Base-by-base conservation (phyloP, 768 basidiomycete genomes). In the Lactarius quietus region DNA sequence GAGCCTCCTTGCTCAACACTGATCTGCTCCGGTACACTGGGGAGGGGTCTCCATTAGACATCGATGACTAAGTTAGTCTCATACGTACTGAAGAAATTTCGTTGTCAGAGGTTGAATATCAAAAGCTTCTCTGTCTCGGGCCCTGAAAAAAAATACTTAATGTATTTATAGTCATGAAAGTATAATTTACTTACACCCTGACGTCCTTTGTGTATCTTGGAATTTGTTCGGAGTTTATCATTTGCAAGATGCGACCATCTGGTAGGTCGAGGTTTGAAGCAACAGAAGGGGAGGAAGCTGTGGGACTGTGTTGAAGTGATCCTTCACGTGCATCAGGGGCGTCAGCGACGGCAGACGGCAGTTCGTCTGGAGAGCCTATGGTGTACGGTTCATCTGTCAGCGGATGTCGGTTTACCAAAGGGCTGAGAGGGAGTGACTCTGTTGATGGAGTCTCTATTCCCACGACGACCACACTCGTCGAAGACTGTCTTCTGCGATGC, bases 371-470 rank as follows among this genome's bases (percentile, higher is more conserved):
- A 15, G 56, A 15, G 35, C 26, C 23, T 15, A 38, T 57, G n/a
- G 23, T 14, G 33, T 57, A 36, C n/a, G 45, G 43, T 38, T 61
- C 45, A 2, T 61, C 59, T 33, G 59, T 41, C 15, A 57, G 12
- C 20, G 23, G 64, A 14, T 17, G 45, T n/a, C 10, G 23, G 18
- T 18, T 29, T 18, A 2, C 9, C 31, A 31, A 43, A 43, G 23
- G 17, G 43, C 51, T 35, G 6, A 54, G 39, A 23, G 52, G 52
- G 2, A 62, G 57, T 1, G 61, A 58, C 7, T 54, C 51, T 18
- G 61, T 66, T 58, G 65, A 66, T 36, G 65, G 65, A n/a, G 18
- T 38, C 28, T 36, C 45, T 17, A 66, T 9, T 5, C 56, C 41
- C 18, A 66, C 20, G 23, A 57, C 14, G 5, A 66, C n/a, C n/a